A percentile compares a stretch with the other conserved stretches of the same genome.
phyloP scores from a whole-genome alignment of 1,139 yeast genomes.

The Candida tropicalis region DNA sequence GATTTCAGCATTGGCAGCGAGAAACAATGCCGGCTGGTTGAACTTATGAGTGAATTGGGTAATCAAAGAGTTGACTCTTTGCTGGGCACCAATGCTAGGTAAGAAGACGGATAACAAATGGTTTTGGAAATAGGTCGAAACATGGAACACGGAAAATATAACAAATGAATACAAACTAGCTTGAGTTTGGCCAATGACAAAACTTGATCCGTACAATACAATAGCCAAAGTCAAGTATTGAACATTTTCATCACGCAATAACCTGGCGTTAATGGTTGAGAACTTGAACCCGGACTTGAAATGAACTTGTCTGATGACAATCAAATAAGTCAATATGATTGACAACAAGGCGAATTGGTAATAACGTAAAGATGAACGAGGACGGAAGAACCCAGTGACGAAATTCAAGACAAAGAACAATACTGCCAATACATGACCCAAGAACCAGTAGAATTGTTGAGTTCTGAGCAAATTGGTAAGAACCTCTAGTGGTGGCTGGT shows the following conservation, averaged over 20 bases:
- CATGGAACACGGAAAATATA: slow-evolving; percentile 61
- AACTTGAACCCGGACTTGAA: slow-evolving; percentile 25
- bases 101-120: slow-evolving; percentile 27
- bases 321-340: slow-evolving; percentile 47
- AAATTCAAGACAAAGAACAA: slow-evolving; percentile 34
- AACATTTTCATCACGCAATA: slow-evolving; percentile 49
- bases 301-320: slow-evolving; percentile 52
- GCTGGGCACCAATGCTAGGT: slow-evolving; percentile 22
- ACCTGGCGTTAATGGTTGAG: slow-evolving; percentile 15
- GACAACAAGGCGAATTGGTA: slow-evolving; percentile 43
- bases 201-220: slow-evolving; percentile 35
- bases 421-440: slow-evolving; percentile 48
- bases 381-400: slow-evolving; percentile 35
- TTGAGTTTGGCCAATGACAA: slow-evolving; percentile 31
- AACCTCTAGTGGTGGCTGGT: slow-evolving; percentile 14
- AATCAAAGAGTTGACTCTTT: slow-evolving; percentile 27
- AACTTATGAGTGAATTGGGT: slow-evolving; percentile 38
- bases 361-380: slow-evolving; percentile 28
- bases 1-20: slow-evolving; percentile 53
- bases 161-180: slow-evolving; percentile 55
- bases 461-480: slow-evolving; percentile 28
- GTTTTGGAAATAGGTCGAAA: slow-evolving; percentile 50
- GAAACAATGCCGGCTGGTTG: slow-evolving; percentile 47
- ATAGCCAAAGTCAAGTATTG: slow-evolving; percentile 51
- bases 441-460: slow-evolving; percentile 57